Conservation (phyloP, 495 filamentous ascomycete genomes). For the Xylaria curta region DNA sequence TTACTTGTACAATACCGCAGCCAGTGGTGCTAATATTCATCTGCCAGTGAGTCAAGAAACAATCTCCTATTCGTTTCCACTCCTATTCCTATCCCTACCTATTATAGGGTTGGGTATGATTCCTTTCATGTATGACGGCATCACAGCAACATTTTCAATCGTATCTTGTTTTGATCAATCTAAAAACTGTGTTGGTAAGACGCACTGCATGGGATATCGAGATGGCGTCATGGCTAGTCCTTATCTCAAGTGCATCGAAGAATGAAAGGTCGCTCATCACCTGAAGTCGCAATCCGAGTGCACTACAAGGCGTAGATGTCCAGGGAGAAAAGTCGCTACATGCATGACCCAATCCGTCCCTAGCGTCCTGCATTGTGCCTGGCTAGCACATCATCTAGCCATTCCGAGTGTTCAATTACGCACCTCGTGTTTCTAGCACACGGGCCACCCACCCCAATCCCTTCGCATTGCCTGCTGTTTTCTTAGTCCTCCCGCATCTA, state of each 20-base stretch:
- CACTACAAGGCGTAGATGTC: background rate
- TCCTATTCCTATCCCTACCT: background rate
- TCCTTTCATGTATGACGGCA: background rate
- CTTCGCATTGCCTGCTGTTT: slow-evolving; percentile 1
- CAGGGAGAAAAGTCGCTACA: background rate
- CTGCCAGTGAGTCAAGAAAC: slow-evolving; percentile 1
- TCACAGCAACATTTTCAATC: background rate
- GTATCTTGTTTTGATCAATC: background rate
- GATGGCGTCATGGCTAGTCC: background rate
- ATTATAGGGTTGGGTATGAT: background rate
- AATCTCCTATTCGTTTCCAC: background rate
- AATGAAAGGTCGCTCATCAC: background rate
- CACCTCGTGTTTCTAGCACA: slow-evolving; percentile 18
- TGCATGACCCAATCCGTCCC: slow-evolving; percentile 4
- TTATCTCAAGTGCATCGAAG: background rate
- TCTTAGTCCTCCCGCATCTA: slow-evolving; percentile 13
- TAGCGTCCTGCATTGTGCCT: slow-evolving; percentile 26
- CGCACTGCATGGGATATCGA: background rate
- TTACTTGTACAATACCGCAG: background rate
- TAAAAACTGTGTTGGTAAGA: background rate
- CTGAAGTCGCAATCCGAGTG: slow-evolving; percentile 1
- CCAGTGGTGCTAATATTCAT: slow-evolving; percentile 12
- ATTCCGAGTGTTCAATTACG: background rate
- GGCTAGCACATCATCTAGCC: slow-evolving; percentile 6
- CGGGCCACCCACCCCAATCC: slow-evolving; percentile 11